Evolutionary conservation across 805 yeast species (phyloP).

Genomic region (Candida silvicultrix): DNA sequence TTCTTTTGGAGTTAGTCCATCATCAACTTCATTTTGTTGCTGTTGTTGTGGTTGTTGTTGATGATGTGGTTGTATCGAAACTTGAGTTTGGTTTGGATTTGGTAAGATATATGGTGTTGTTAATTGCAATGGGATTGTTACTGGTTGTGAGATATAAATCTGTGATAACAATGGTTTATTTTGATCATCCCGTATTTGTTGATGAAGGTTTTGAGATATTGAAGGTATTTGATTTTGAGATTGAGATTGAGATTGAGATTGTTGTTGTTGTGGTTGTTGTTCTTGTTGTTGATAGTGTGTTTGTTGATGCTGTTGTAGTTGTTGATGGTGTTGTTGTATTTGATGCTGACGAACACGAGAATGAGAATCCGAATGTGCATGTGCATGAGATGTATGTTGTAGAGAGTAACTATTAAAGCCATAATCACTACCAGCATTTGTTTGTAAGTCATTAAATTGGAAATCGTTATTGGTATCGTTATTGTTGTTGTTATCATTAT

Average conservation of each 20-base stretch:
- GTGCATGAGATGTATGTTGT: not conserved
- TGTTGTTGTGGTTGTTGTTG: conserved; percentile 16
- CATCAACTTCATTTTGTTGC: conserved; percentile 6
- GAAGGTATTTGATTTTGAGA: not conserved
- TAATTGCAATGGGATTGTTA: not conserved
- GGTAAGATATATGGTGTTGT: not conserved
- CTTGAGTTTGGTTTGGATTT: not conserved
- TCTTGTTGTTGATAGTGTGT: not conserved
- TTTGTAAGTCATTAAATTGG: not conserved
- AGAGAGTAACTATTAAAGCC: not conserved
- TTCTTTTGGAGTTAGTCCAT: conserved; percentile 19
- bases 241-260: not conserved
- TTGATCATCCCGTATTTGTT: not conserved
- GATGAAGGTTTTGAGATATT: not conserved
- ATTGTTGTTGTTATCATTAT: too few relatives aligned
- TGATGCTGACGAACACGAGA: not conserved
- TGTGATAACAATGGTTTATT: not conserved
- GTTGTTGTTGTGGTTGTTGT: not conserved
- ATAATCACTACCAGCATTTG: not conserved
- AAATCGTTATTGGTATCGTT: not conserved
- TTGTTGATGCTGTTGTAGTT: not conserved
- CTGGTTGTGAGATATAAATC: not conserved
- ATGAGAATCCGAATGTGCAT: not conserved
- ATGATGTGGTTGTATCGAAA: conserved; percentile 8
- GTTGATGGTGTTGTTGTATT: not conserved